Evolutionary conservation across 495 filamentous ascomycete species (phyloP).

Genomic region (Trichoderma virens): DNA sequence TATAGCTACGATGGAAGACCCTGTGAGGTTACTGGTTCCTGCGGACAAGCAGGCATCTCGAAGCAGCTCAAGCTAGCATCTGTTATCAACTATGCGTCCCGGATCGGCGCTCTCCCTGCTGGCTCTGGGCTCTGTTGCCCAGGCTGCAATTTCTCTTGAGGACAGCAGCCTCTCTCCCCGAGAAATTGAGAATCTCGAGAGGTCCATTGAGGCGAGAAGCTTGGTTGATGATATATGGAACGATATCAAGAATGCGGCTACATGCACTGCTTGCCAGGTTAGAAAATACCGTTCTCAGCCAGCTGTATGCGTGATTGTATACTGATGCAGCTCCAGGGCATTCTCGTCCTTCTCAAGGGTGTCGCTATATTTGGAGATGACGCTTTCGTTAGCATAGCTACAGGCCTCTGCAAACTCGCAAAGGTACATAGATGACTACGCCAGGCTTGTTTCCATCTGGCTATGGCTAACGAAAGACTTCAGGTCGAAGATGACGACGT

Average conservation of each 20-base stretch:
- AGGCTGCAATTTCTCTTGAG: not conserved
- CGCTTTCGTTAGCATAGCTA: conserved; percentile 33
- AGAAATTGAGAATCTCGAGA: not conserved
- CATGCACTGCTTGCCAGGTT: conserved; percentile 42
- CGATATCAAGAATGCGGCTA: conserved; percentile 36
- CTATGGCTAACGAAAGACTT: not conserved
- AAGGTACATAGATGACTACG: conserved; percentile 22
- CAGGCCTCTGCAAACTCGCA: conserved; percentile 37
- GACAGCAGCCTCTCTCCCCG: not conserved
- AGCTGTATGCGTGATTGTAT: not conserved
- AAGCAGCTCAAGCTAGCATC: not conserved
- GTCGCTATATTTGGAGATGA: conserved; percentile 35
- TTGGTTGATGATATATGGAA: conserved; percentile 22
- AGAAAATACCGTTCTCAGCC: conserved; percentile 10
- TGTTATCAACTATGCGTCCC: not conserved
- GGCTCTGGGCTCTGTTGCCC: not conserved
- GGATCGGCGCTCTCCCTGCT: not conserved
- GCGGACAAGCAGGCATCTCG: not conserved
- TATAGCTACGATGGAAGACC: not conserved
- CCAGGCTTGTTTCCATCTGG: not conserved
- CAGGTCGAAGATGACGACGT: conserved; percentile 41
- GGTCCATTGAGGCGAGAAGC: conserved; percentile 1
- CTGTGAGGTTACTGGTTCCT: not conserved
- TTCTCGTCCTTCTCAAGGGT: conserved; percentile 39
- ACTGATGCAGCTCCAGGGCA: conserved; percentile 23